A percentile compares a stretch with the other conserved stretches of the same genome.
These are phyloP conservation scores for Pichia exigua DNA, from an alignment of 805 yeast species.

Conservation along the genomic window DNA sequence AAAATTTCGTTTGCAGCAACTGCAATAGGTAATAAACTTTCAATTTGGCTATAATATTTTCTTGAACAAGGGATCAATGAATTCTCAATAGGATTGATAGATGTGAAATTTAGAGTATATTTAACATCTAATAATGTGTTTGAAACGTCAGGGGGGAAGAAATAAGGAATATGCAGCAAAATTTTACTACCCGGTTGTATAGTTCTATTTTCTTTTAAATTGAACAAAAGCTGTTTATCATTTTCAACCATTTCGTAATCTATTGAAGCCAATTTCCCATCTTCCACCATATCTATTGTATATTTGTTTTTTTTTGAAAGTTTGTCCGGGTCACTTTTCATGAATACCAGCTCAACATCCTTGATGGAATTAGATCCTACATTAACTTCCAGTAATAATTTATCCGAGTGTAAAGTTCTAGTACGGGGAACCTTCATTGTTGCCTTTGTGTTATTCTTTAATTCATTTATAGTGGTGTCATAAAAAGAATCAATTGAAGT, in stretches of 20 bases:
- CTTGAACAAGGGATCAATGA: slow-evolving; percentile 12
- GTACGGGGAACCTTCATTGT: slow-evolving; percentile 17
- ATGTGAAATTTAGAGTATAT: slow-evolving; percentile 14
- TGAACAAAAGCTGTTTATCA: slow-evolving; percentile 15
- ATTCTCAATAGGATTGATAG: slow-evolving; percentile 9
- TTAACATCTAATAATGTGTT: slow-evolving; percentile 22
- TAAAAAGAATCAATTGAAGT: slow-evolving; percentile 11
- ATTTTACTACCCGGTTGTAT: slow-evolving; percentile 10
- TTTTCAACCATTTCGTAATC: slow-evolving; percentile 12
- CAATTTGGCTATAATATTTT: slow-evolving; percentile 27
- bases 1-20: slow-evolving; percentile 80
- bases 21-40: slow-evolving; percentile 51
- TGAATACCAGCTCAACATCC: slow-evolving; percentile 15
- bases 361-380: slow-evolving; percentile 17
- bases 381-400: slow-evolving; percentile 14
- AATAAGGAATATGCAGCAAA: slow-evolving; percentile 23
- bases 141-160: slow-evolving; percentile 29
- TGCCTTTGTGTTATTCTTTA: slow-evolving; percentile 16
- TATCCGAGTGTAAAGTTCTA: slow-evolving; percentile 24
- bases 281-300: slow-evolving; percentile 1
- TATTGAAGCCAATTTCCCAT: slow-evolving; percentile 4
- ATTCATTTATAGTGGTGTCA: neutral
- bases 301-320: slow-evolving; percentile 17
- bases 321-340: slow-evolving; percentile 25
- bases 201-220: neutral